Evolutionary conservation across 1,284 basidiomycete species (phyloP), one percentile per base, ranked within the genome.

Genomic region (Apiotrichum mycotoxinovorans): DNA sequence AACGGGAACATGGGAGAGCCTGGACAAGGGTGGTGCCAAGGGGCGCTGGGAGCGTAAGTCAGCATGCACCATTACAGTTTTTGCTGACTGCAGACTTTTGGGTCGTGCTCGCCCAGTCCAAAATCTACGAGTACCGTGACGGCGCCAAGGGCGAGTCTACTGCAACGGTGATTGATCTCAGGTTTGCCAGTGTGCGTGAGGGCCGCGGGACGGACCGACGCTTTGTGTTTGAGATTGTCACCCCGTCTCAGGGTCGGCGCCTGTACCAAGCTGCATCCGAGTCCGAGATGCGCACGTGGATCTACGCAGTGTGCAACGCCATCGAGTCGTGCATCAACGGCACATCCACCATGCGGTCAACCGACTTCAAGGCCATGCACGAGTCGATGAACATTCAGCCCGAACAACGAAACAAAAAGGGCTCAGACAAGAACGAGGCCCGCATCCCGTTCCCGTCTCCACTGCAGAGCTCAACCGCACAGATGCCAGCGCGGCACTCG

Each of bases 251-350:
- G 30, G 71, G 73, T 12, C 67, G 79, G 22, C 63, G 81, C 30
- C 70, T 81, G 62, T 82, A 80, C 65, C 81, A 82, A 64, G 79
- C 81, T 3, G 74, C 77, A 0, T 78, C 75, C 1, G 77, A 80
- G 8, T 59, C 66, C 0, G 78, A 79, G 47, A 79, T 80, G 73
- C 72, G 76, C 69, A 69, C 77, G 51, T 82, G 81, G 81, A 72
- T 81, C 30, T 73, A 78, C 41, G 78, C 80, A 7, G 80, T 82
- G 50, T 73, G 75, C 41, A 79, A 78, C 52, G 79, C 80, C 25
- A 80, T 82, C 53, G 80, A 82, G 66, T 79, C 79, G 41, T 66
- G 80, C 42, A 71, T 82, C 56, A 81, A 82, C 64, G 80, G 78
- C 4, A 79, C 77, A 0, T 75, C 73, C 2, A 76, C 79, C 0